These are phyloP conservation scores for Conticribra weissflogii DNA, from an alignment of 108 stramenopile species.

Conservation along the genomic window DNA sequence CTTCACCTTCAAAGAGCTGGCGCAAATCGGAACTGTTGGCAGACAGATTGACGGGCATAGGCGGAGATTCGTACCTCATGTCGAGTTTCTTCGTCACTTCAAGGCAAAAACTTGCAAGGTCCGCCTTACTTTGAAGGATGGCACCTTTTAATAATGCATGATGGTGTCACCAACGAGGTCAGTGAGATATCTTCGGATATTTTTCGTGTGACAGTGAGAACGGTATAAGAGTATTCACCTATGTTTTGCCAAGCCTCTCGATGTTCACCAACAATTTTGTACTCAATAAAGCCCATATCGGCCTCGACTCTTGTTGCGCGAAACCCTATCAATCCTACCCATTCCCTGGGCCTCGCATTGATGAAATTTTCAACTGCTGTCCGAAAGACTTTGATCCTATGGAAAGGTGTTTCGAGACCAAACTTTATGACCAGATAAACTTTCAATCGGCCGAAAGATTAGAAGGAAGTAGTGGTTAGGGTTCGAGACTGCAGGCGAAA, in stretches of 20 bases:
- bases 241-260: conserved; percentile 50
- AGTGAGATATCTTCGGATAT: not conserved
- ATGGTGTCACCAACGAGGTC: conserved; percentile 26
- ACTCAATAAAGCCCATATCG: conserved; percentile 67
- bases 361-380: conserved; percentile 68
- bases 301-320: conserved; percentile 61
- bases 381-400: conserved; percentile 59
- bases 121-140: conserved; percentile 66
- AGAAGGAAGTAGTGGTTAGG: not conserved
- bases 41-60: conserved; percentile 62
- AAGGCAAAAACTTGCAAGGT: conserved; percentile 61
- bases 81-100: conserved; percentile 69
- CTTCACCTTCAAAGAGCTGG: too few relatives aligned
- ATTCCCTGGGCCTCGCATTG: conserved; percentile 62
- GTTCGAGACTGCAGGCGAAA: too few relatives aligned
- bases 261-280: conserved; percentile 58
- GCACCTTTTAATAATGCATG: conserved; percentile 41
- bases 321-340: conserved; percentile 56
- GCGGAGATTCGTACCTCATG: conserved; percentile 70
- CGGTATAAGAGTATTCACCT: too few relatives aligned
- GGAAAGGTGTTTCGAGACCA: conserved; percentile 49
- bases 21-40: too few relatives aligned
- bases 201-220: not conserved
- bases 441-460: not conserved
- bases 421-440: conserved; percentile 66